A percentile compares a stretch with the other conserved stretches of the same genome.
Evolutionary conservation across 169 alveolate genomes (phyloP).

Genomic region (Pseudocohnilembus persalinus): DNA sequence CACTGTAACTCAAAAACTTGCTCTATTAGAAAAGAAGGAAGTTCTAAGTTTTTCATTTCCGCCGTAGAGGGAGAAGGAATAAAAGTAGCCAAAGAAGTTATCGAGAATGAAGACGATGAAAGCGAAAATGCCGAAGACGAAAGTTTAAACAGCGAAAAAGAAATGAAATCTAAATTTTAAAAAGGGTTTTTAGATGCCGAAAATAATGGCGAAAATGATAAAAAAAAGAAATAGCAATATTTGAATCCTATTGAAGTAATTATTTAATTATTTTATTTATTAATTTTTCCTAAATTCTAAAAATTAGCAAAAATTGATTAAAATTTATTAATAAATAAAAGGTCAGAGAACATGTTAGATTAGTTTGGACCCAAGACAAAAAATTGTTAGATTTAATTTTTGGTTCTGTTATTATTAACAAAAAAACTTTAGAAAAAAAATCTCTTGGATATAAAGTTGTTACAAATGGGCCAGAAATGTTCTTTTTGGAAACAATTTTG

Average conservation of each 20-base stretch:
- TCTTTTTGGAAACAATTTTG: constrained; percentile 72
- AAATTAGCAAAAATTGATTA: too few relatives aligned
- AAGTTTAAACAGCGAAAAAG: constrained; percentile 43
- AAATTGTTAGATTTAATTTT: constrained; percentile 49
- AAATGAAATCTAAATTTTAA: constrained; percentile 34
- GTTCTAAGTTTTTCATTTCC: constrained; percentile 55
- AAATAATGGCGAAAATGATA: constrained; percentile 36
- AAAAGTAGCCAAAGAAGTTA: constrained; percentile 9
- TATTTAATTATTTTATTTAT: too few relatives aligned
- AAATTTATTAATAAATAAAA: too few relatives aligned
- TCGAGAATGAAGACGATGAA: constrained; percentile 40
- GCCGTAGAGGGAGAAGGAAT: constrained; percentile 10
- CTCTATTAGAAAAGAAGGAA: constrained; percentile 71
- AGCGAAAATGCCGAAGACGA: constrained; percentile 6
- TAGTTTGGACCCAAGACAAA: constrained; percentile 53
- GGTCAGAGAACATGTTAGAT: constrained; percentile 38
- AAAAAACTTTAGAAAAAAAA: constrained; percentile 27
- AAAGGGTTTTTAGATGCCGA: constrained; percentile 22
- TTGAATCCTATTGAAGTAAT: constrained; percentile 48
- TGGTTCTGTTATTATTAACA: constrained; percentile 47
- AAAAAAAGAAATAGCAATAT: constrained; percentile 51
- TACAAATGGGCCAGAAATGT: constrained; percentile 49
- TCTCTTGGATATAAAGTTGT: constrained; percentile 1
- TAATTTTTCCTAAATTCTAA: too few relatives aligned
- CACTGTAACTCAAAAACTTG: constrained; percentile 64